Evolutionary conservation across 1,139 yeast genomes (phyloP).

Genomic region (Geotrichum aggregatum): DNA sequence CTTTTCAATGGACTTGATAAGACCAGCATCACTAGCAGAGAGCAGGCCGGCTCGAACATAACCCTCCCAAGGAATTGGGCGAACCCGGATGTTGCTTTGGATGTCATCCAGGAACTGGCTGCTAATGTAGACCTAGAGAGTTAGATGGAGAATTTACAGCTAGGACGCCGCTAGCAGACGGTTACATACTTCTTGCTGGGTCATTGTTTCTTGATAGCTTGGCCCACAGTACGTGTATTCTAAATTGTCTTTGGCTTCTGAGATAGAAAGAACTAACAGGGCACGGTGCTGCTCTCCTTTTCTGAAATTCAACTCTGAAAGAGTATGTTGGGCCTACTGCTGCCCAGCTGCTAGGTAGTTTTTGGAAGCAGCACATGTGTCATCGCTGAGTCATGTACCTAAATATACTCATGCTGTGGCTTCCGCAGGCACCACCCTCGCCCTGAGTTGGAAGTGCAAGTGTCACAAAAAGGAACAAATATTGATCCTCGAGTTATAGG

Average conservation of each 20-base stretch:
- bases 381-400: neutral
- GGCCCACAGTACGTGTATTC: neutral
- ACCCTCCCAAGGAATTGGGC: slow-evolving; percentile 93
- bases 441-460: neutral
- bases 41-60: slow-evolving; percentile 71
- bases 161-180: neutral
- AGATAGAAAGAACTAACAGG: neutral
- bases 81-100: slow-evolving; percentile 67
- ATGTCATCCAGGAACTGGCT: slow-evolving; percentile 57
- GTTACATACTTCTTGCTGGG: slow-evolving; percentile 5
- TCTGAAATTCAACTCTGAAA: slow-evolving; percentile 2
- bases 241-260: slow-evolving; percentile 1
- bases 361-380: slow-evolving; percentile 8
- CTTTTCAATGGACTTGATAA: slow-evolving; percentile 62
- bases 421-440: neutral
- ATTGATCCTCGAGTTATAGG: neutral
- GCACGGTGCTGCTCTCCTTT: slow-evolving; percentile 3
- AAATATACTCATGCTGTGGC: neutral
- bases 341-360: slow-evolving; percentile 1
- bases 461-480: neutral
- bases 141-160: neutral
- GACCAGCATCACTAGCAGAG: slow-evolving; percentile 59
- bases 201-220: neutral
- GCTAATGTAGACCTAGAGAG: slow-evolving; percentile 8
- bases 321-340: neutral